These are phyloP conservation scores for Aureoboletus auriporus DNA, from an alignment of 768 basidiomycete species.

Conservation along the genomic window DNA sequence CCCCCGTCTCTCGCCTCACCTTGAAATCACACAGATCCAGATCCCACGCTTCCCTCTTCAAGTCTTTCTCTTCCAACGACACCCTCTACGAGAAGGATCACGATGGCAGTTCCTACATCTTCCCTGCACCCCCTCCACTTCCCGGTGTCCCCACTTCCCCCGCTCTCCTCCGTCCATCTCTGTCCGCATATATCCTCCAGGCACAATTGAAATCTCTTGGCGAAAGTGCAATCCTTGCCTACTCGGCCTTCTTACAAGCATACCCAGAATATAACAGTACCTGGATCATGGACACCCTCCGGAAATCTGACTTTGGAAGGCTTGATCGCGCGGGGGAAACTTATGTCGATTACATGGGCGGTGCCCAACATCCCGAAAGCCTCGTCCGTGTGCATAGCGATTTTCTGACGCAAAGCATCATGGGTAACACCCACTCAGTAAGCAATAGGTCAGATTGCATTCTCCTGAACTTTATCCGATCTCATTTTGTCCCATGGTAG, in stretches of 20 bases:
- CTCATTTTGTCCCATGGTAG: slow-evolving; percentile 33
- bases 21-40: slow-evolving; percentile 39
- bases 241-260: slow-evolving; percentile 42
- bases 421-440: slow-evolving; percentile 84
- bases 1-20: slow-evolving; percentile 32
- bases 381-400: slow-evolving; percentile 66
- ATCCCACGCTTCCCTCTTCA: slow-evolving; percentile 31
- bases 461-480: background rate
- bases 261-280: slow-evolving; percentile 60
- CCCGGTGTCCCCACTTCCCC: background rate
- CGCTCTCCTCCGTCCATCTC: slow-evolving; percentile 4
- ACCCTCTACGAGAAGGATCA: slow-evolving; percentile 33
- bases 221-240: slow-evolving; percentile 40
- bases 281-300: slow-evolving; percentile 67
- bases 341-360: slow-evolving; percentile 87
- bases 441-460: slow-evolving; percentile 57
- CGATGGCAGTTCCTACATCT: slow-evolving; percentile 1
- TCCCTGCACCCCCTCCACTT: slow-evolving; percentile 1
- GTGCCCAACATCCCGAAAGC: slow-evolving; percentile 74
- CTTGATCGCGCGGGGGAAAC: slow-evolving; percentile 63
- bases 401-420: slow-evolving; percentile 60
- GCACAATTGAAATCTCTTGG: slow-evolving; percentile 20
- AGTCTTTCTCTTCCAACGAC: slow-evolving; percentile 38
- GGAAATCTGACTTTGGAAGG: slow-evolving; percentile 57
- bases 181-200: slow-evolving; percentile 26